Conservation (phyloP, 1,284 basidiomycete genomes). For the Neonothopanus nambi region DNA sequence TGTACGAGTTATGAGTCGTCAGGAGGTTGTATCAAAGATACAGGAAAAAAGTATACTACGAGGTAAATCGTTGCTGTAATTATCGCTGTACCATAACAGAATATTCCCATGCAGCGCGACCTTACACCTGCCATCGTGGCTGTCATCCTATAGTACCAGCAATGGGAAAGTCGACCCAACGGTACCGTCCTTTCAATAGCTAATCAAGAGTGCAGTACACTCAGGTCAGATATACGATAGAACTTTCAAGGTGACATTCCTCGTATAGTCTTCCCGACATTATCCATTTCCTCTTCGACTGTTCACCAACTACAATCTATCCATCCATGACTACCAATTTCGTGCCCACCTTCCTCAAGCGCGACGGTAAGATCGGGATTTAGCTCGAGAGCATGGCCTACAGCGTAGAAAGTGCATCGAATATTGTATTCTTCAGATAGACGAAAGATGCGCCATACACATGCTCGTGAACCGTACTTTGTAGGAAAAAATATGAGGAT, state of each 20-base stretch:
- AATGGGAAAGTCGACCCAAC: slow-evolving; percentile 9
- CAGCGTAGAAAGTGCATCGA: slow-evolving; percentile 12
- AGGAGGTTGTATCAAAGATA: neutral
- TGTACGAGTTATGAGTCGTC: neutral
- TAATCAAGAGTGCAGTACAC: neutral
- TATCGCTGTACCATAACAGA: slow-evolving; percentile 13
- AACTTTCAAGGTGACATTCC: neutral
- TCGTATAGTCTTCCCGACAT: slow-evolving; percentile 9
- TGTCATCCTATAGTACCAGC: slow-evolving; percentile 15
- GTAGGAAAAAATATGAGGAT: no score
- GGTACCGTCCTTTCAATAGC: slow-evolving; percentile 1
- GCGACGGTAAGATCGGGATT: slow-evolving; percentile 12
- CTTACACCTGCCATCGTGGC: slow-evolving; percentile 3
- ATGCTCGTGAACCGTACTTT: slow-evolving; percentile 17
- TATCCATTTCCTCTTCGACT: slow-evolving; percentile 15
- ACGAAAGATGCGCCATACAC: slow-evolving; percentile 17
- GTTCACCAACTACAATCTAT: slow-evolving; percentile 10
- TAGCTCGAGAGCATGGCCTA: slow-evolving; percentile 13
- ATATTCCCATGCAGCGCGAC: slow-evolving; percentile 9
- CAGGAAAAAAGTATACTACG: neutral
- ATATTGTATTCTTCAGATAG: slow-evolving; percentile 14
- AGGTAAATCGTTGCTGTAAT: slow-evolving; percentile 14
- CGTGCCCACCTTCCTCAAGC: slow-evolving; percentile 13
- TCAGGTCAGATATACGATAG: no score
- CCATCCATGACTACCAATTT: slow-evolving; percentile 16